Base-by-base conservation (phyloP, 2,329 filamentous ascomycete genomes). In the Penicillium italicum region DNA sequence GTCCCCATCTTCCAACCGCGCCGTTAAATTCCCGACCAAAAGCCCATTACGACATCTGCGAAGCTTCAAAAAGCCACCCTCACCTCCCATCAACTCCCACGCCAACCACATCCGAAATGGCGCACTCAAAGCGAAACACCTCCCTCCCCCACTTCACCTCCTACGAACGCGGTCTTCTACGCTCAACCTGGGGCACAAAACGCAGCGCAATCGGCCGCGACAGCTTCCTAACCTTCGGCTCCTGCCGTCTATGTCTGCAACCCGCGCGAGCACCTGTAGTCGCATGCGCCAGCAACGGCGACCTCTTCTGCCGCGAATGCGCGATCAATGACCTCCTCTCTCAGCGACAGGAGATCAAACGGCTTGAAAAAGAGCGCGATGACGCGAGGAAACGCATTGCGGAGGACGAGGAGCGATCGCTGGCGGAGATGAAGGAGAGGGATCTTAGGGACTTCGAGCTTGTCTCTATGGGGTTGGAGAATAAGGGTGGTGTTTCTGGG, bases 231-330 rank as follows among this genome's bases (percentile, higher is more conserved):
- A 87, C 91, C 5, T 96, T 97, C 72, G 90, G 88, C 51, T 91
- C 88, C 22, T 99, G 93, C 77, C 85, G 87, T 51, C 81, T 99
- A 28, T 99, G 93, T 69, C 86, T 97, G 16, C 84, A 91, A 57
- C 83, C 87, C 8, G 89, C 92, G 20, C 84, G 87, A 30, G 85
- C 91, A 44, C 92, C 94, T 0, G 91, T 97, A 24, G 91, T 97
- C 34, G 86, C 90, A 22, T 97, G 93, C 73, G 79, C 83, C 3
- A 74, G 75, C 2, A 83, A 86, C 61, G 93, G 93, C 58, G 92
- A 97, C 73, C 80, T 99, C 14, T 97, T 97, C 77, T 99, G 93
- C 73, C 86, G 91, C 64, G 94, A 97, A 77, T 99, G 93, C 76
- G 92, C 91, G 9, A 84, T 97, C 50, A 86, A 80, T 63, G 96